Base-by-base conservation (phyloP, 1,284 basidiomycete genomes). In the Irpex sp. region DNA sequence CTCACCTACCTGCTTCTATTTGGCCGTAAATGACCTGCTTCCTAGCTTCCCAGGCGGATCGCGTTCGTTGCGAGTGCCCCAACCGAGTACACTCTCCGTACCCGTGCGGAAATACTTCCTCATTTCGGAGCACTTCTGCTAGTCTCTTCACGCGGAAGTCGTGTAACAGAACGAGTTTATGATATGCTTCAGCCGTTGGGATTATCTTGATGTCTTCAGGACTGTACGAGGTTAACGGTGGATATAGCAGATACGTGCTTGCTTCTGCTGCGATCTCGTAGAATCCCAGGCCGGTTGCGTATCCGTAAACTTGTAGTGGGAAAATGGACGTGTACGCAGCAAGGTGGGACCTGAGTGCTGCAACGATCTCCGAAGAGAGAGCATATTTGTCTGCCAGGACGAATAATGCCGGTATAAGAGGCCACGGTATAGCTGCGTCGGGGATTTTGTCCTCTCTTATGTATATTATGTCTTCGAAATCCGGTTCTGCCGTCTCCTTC, bases 21-120 rank as follows among this genome's bases (percentile, higher is more conserved):
- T 77, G 74, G 21, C 71, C 69, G 15, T 78, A 74, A 39, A 86
- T 67, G 31, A 63, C 13, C 56, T 64, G 61, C 65, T 78, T 79
- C 63, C 79, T 76, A 51, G 78, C 71, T 53, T 85, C 80, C 88
- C 87, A 90, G 11, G 74, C 68, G 3, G 71, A 70, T 46, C 67
- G 70, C 0, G 83, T 81, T 49, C 75, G 69, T 31, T 78, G 73
- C 51, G 74, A 73, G 72, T 89, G 87, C 43, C 37, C 37, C 15
- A 39, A 15, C 37, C 71, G 69, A 26, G 72, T 49, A 70, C 88
- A 90, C 63, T 72, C 74, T 8, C 88, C 87, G 63, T 89, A 90
- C 26, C 85, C 85, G 73, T 87, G 84, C 19, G 88, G 88, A 67
- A 90, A 90, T 37, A 90, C 77, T 33, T 84, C 81, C 68, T 88